Base-by-base conservation (phyloP, 2,329 filamentous ascomycete genomes). In the Colletotrichum paranaense region DNA sequence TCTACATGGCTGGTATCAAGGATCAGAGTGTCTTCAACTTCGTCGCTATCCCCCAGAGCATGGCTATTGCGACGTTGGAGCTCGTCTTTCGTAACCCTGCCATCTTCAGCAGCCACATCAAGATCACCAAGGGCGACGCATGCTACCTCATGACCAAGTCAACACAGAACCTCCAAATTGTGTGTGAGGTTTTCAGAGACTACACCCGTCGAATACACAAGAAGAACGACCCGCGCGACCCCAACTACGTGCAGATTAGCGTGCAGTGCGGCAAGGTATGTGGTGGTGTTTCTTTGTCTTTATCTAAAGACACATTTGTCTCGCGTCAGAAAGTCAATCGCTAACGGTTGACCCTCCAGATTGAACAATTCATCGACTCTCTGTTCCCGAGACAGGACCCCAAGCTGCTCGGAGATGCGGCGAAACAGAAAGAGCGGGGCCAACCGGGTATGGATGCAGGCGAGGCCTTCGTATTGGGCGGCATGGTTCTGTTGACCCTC, bases 1-100 rank as follows among this genome's bases (percentile, higher is more conserved):
- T 95, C 87, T 99, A 98, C 85, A 95, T 99, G 86, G 96, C 96
- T 5, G 97, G 94, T 59, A 91, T 99, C 76, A 92, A 93, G 77
- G 97, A 99, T 81, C 97, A 99, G 86, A 97, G 95, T 81, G 95
- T 98, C 30, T 99, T 99, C 91, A 99, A 99, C 88, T 99, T 99
- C 83, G 95, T 95, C 60, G 96, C 96, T 69, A 99, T 99, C 76
- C 97, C 97, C 2, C 97, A 99, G 84, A 88, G 92, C 76, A 99
- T 99, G 97, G 97, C 96, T 66, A 98, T 99, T 81, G 96, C 97
- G 9, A 98, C 96, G 0, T 86, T 98, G 55, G 95, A 98, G 78
- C 87, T 95, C 22, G 93, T 96, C 78, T 99, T 98, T 90, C 93
- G 94, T 79, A 99, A 99, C 83, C 93, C 94, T 26, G 88, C 88